Conservation (phyloP, 139 green algal genomes). For the Ettlia oleoabundans region DNA sequence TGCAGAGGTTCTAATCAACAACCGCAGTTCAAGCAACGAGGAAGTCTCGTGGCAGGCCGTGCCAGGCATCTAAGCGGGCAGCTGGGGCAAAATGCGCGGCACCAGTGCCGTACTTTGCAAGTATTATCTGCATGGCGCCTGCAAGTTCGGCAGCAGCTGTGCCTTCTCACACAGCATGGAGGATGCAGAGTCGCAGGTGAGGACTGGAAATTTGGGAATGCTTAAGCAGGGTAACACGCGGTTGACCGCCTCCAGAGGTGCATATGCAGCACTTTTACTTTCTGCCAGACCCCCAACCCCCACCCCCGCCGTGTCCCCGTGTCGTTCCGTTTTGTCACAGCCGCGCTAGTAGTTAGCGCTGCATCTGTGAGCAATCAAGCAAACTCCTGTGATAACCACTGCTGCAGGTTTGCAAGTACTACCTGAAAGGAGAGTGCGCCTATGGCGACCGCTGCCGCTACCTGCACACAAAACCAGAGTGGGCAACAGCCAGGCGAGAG, state of each 20-base stretch:
- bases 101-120: conserved; percentile 42
- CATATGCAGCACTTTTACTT: not conserved
- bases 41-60: too few relatives aligned
- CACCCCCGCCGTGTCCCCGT: too few relatives aligned
- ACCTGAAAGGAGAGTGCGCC: conserved; percentile 59
- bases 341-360: not conserved
- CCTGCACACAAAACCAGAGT: conserved; percentile 40
- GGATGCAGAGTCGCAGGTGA: conserved; percentile 37
- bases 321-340: too few relatives aligned
- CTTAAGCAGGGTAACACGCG: too few relatives aligned
- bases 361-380: too few relatives aligned
- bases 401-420: conserved; percentile 70
- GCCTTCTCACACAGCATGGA: conserved; percentile 52
- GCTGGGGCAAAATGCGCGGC: too few relatives aligned
- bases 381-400: too few relatives aligned
- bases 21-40: too few relatives aligned
- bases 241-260: not conserved
- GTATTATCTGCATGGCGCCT: conserved; percentile 52
- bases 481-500: not conserved
- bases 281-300: too few relatives aligned
- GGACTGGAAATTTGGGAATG: too few relatives aligned
- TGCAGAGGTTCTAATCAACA: too few relatives aligned
- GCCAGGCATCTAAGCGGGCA: too few relatives aligned
- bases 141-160: conserved; percentile 42
- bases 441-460: conserved; percentile 62